Evolutionary conservation across 1,284 basidiomycete species (phyloP), one percentile per base, ranked within the genome.

Genomic region (Cryptococcus deneoformans): DNA sequence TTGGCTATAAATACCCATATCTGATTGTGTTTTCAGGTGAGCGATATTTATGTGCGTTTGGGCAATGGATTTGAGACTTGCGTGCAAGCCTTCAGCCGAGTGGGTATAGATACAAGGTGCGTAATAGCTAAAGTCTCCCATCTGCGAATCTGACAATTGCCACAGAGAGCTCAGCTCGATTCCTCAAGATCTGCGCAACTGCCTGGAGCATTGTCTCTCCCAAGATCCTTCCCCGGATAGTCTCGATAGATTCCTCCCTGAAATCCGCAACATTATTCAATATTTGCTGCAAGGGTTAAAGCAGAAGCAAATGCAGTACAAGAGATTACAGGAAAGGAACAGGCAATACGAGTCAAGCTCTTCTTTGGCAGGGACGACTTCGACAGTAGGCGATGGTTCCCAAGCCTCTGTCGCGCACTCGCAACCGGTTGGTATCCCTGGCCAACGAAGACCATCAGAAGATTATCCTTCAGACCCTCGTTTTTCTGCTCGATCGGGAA

Each of bases 41-140:
- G 92, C 80, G 92, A 98, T 76, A 89, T 96, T 57, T 99, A 99
- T 76, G 96, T 99, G 53, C 85, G 88, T 49, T 82, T 99, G 16
- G 95, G 95, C 20, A 98, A 99, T 77, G 94, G 97, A 71, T 98
- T 99, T 81, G 97, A 97, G 74, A 85, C 87, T 16, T 93, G 93
- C 34, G 90, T 94, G 42, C 84, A 87, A 53, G 92, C 94, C 1
- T 99, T 99, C 76, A 83, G 84, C 9, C 81, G 84, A 24, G 92
- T 88, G 64, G 87, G 88, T 54, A 96, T 99, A 66, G 76, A 79
- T 90, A 84, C 24, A 10, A 8, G 12, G 34, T 38, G 14, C 45
- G 36, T 39, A 14, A 16, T 14, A 42, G 34, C 29, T 16, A 8
- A n/a, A 10, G 10, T 40, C 20, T 50, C 37, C 47, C 14, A n/a